Conservation (phyloP, 371 early-diverging fungal genomes). For the Entomophthora muscae region DNA sequence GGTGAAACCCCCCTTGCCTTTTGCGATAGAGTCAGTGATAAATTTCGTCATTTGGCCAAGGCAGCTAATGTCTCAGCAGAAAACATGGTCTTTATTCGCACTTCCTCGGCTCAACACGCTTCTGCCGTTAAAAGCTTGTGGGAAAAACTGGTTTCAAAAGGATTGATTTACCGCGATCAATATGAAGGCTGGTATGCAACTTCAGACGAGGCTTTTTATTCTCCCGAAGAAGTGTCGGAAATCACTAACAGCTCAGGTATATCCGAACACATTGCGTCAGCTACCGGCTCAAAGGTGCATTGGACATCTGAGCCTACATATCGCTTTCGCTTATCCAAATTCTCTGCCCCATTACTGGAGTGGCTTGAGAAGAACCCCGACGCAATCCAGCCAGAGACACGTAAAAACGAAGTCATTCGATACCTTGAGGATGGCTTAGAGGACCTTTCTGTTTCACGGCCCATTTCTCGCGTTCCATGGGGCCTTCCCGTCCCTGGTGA, state of each 20-base stretch:
- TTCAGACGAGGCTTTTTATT: constrained; percentile 88
- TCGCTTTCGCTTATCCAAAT: constrained; percentile 61
- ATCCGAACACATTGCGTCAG: constrained; percentile 17
- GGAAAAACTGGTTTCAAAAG: constrained; percentile 45
- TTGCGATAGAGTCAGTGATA: constrained; percentile 39
- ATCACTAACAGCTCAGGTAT: constrained; percentile 7
- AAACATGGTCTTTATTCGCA: constrained; percentile 71
- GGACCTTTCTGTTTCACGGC: constrained; percentile 80
- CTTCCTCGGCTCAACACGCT: constrained; percentile 60
- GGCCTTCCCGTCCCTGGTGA: constrained; percentile 85
- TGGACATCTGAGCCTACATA: constrained; percentile 87
- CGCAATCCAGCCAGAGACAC: constrained; percentile 44
- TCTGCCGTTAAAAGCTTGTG: constrained; percentile 55
- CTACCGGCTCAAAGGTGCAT: constrained; percentile 71
- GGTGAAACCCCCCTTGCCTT: constrained; percentile 39
- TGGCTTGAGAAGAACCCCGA: constrained; percentile 51
- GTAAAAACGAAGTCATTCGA: constrained; percentile 35
- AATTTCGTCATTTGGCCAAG: constrained; percentile 33
- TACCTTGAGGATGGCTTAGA: constrained; percentile 28
- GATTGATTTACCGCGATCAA: constrained; percentile 74
- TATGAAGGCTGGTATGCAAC: constrained; percentile 94
- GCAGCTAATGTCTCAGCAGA: constrained; percentile 36
- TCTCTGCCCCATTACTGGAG: constrained; percentile 30
- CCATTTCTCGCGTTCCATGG: constrained; percentile 63
- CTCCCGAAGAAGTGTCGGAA: constrained; percentile 50